phyloP scores from a whole-genome alignment of 805 yeast genomes.

The Starmerella tilneyi region DNA sequence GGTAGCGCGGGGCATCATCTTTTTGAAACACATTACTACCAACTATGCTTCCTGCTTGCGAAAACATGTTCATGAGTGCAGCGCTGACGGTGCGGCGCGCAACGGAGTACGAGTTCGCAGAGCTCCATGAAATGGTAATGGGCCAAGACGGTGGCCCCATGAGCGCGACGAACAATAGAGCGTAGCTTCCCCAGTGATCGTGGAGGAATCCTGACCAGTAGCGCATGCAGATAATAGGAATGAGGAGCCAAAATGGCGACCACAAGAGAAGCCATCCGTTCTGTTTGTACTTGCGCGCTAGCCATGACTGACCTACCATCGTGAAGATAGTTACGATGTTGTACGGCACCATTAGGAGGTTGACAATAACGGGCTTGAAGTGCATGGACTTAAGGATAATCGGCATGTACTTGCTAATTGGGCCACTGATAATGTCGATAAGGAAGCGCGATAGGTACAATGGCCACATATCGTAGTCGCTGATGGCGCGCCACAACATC shows the following conservation, averaged over 20 bases:
- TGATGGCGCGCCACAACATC: slow-evolving; percentile 36
- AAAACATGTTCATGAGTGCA: slow-evolving; percentile 53
- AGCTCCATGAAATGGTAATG: slow-evolving; percentile 38
- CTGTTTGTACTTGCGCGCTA: slow-evolving; percentile 12
- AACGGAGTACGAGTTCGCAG: slow-evolving; percentile 52
- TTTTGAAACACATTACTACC: slow-evolving; percentile 47
- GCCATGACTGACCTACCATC: slow-evolving; percentile 24
- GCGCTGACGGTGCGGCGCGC: slow-evolving; percentile 56
- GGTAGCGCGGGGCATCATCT: slow-evolving; percentile 51
- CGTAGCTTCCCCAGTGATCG: slow-evolving; percentile 29
- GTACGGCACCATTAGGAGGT: slow-evolving; percentile 45
- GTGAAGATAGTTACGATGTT: slow-evolving; percentile 22
- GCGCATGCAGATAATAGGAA: slow-evolving; percentile 20
- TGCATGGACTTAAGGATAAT: slow-evolving; percentile 39
- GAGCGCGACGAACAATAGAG: slow-evolving; percentile 26
- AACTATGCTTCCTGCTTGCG: slow-evolving; percentile 48
- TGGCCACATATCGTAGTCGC: slow-evolving; percentile 51
- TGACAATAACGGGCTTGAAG: slow-evolving; percentile 43
- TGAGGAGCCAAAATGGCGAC: slow-evolving; percentile 21
- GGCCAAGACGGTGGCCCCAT: slow-evolving; percentile 27
- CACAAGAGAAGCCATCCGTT: slow-evolving; percentile 14
- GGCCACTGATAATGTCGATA: slow-evolving; percentile 34
- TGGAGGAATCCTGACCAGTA: slow-evolving; percentile 25
- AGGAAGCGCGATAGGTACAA: slow-evolving; percentile 41
- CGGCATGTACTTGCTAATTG: slow-evolving; percentile 39